A percentile compares a stretch with the other conserved stretches of the same genome.
phyloP scores from a whole-genome alignment of 441 rosid species.

The Euphorbia schlechtendalii region DNA sequence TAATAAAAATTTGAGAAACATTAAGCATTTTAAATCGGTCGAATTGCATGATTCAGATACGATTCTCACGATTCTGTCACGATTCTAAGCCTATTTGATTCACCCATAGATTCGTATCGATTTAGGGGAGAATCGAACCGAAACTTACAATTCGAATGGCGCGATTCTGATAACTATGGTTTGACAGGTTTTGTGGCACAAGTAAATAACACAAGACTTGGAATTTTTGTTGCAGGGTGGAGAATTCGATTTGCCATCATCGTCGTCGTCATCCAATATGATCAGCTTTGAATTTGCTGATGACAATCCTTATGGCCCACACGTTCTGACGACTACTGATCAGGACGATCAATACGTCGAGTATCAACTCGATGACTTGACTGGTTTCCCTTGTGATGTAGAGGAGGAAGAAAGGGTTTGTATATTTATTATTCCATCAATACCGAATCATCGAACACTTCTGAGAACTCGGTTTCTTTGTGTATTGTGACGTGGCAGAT shows the following conservation, averaged over 20 bases:
- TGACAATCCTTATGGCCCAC: constrained; percentile 56
- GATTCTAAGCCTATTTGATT: no score
- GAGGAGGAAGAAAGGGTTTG: constrained; percentile 93
- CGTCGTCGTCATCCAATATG: constrained; percentile 69
- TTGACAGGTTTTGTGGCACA: neutral
- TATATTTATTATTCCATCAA: neutral
- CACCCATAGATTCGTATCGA: no score
- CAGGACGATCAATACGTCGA: constrained; percentile 73
- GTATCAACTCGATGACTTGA: constrained; percentile 65
- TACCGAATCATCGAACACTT: constrained; percentile 3
- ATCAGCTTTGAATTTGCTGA: constrained; percentile 72
- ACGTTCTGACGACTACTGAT: constrained; percentile 45
- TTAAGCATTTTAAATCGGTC: no score
- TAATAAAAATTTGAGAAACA: no score
- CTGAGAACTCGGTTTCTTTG: neutral
- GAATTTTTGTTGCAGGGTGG: constrained; percentile 42
- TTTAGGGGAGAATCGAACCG: no score
- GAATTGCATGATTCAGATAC: no score
- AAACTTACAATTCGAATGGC: no score
- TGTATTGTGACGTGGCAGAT: no score
- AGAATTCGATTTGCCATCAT: constrained; percentile 27
- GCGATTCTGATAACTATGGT: neutral
- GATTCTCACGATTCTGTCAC: no score
- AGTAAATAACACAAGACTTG: neutral
- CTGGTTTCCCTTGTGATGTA: constrained; percentile 60